Base-by-base conservation (phyloP, 75 land plant genomes). In the Selaginella moellendorffii region DNA sequence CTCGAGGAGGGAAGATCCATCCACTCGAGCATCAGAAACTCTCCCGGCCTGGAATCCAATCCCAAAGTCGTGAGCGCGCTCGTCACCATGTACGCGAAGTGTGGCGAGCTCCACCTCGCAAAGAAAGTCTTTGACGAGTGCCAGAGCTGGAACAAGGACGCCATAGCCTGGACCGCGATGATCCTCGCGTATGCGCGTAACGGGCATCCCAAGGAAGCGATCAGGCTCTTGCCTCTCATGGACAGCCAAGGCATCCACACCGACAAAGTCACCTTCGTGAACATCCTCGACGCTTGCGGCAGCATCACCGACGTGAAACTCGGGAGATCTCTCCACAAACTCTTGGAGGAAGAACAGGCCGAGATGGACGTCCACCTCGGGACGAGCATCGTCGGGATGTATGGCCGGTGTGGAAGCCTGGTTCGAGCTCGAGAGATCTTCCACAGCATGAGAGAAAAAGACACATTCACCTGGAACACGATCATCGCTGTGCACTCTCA, bases 381-480 rank as follows among this genome's bases (percentile, higher is more conserved):
- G 9, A 56, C 59, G n/a, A 56, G 59, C 24, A 5, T 56, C 19
- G 24, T 56, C n/a, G 24, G 25, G 5, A 56, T 56, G 59, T 56
- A 56, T 56, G 59, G 25, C 8, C 5, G n/a, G 21, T 56, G 59
- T 56, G 59, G 59, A 56, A 56, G 59, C n/a, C 8, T 9, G 24
- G 59, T 21, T 8, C 23, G 24, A 8, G 59, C 19, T 24, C 21
- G 24, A 56, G 8, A 2, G 8, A 19, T 9, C 8, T 8, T 19
- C 24, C 8, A 21, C 2, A 8, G 9, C 8, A 56, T 9, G 21
- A 5, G 24, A 2, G 24, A 56, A 56, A 5, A 9, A 2, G 24
- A 56, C n/a, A 5, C 2, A 9, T 19, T 56, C 24, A 2, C 9
- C 24, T 9, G 8, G 21, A 9, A 21, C 24, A 5, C 59, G 21